Base-by-base conservation (phyloP, 2,329 filamentous ascomycete genomes). In the Neonectria sp. region DNA sequence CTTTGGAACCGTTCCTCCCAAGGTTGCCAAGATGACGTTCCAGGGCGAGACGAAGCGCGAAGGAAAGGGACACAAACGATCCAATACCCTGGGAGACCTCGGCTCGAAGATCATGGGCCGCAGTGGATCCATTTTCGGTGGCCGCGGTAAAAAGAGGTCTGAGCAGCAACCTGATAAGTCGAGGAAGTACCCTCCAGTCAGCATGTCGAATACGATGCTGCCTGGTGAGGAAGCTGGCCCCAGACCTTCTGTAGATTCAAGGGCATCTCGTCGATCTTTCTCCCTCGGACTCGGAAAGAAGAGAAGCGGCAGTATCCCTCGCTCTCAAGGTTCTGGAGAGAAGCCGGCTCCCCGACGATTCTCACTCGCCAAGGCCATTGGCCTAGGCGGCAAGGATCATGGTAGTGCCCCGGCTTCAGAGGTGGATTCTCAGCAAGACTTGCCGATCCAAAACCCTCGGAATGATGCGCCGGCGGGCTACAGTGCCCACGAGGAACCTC, bases 81-180 rank as follows among this genome's bases (percentile, higher is more conserved):
- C 91, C 29, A 91, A 89, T 82, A 93, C 93, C 71, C 93, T 93
- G 83, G 94, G 90, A 77, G 94, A 89, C 81, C 89, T 98, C 65
- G 91, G 93, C 60, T 94, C 93, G 75, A 96, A 93, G 81, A 85
- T 97, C 40, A 93, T 97, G 80, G 93, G 94, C 48, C 91, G 95
- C 68, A 94, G 91, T 71, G 93, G 92, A 15, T 96, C 94, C 9
- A 86, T 96, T 66, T 95, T 96, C 77, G 91, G 92, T n/a, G 87
- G 89, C 45, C 83, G 84, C 77, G 79, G 79, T 72, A 86, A 86
- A 77, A 88, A 86, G 79, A 84, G 86, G 67, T 76, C 83, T 9
- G 88, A 86, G 63, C 77, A 73, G 65, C 78, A 71, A 82, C 86
- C 70, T 90, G 81, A 93, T 78, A 91, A 91, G 69, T 83, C 88